Conservation (phyloP, 2,329 filamentous ascomycete genomes). For the Fusarium burgessii region DNA sequence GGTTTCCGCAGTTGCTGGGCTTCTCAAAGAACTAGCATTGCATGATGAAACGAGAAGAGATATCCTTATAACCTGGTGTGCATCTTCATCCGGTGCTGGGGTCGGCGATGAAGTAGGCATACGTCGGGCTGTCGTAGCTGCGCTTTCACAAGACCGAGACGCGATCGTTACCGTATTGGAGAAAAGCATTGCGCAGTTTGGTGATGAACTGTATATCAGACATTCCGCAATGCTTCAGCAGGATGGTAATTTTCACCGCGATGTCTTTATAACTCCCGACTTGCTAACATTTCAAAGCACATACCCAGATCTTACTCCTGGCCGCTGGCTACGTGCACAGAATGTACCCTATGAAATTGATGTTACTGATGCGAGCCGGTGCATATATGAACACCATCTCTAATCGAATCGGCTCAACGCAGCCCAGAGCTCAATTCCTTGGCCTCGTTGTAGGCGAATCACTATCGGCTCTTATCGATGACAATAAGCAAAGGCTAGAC, state of each 20-base stretch:
- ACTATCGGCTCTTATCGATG: constrained; percentile 71
- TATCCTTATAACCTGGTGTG: constrained; percentile 74
- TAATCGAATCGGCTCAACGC: constrained; percentile 83
- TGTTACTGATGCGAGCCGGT: constrained; percentile 76
- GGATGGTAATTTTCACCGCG: constrained; percentile 70
- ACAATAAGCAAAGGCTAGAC: constrained; percentile 78
- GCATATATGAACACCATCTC: constrained; percentile 83
- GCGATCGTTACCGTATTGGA: constrained; percentile 70
- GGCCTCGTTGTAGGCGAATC: constrained; percentile 90
- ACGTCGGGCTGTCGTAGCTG: constrained; percentile 73
- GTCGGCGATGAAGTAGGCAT: constrained; percentile 73
- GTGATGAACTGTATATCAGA: constrained; percentile 86
- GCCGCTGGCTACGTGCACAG: constrained; percentile 81
- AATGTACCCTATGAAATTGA: constrained; percentile 72
- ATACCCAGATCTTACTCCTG: constrained; percentile 83
- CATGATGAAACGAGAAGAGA: constrained; percentile 62
- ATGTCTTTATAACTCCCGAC: neutral
- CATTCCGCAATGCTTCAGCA: constrained; percentile 88
- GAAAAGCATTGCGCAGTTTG: constrained; percentile 79
- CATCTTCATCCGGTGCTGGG: constrained; percentile 72
- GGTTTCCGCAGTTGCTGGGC: constrained; percentile 69
- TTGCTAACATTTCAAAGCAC: constrained; percentile 65
- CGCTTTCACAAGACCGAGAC: constrained; percentile 64
- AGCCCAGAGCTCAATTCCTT: constrained; percentile 80
- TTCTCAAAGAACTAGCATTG: constrained; percentile 64